Evolutionary conservation across 2,329 filamentous ascomycete genomes (phyloP).

Genomic region (Penicillium decumbens): DNA sequence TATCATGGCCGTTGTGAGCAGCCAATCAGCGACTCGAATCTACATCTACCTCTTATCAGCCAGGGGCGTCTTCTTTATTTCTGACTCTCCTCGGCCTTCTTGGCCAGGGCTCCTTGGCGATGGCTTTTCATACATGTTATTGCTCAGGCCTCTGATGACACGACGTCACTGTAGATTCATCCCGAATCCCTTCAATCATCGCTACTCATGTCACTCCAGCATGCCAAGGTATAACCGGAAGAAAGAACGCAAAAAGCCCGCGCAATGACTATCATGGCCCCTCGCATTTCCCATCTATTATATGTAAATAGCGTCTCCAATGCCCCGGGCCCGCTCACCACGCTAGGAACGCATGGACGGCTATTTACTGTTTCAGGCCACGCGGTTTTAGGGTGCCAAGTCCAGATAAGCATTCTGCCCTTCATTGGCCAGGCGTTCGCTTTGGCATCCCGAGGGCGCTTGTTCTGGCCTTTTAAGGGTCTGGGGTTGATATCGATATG

Average conservation of each 20-base stretch:
- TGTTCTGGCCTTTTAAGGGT: background rate
- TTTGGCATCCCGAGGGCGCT: conserved; percentile 21
- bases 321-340: conserved; percentile 2
- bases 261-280: conserved; percentile 1
- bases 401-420: conserved; percentile 23
- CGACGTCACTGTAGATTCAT: background rate
- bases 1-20: conserved; percentile 9
- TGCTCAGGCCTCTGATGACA: conserved; percentile 4
- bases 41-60: background rate
- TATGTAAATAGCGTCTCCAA: background rate
- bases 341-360: conserved; percentile 14
- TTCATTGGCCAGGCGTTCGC: conserved; percentile 19
- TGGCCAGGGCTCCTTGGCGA: background rate
- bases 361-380: conserved; percentile 2
- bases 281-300: conserved; percentile 1
- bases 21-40: conserved; percentile 15
- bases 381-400: conserved; percentile 11
- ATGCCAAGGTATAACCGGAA: background rate
- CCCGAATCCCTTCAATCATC: background rate
- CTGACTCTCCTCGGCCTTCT: background rate
- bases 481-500: conserved; percentile 7
- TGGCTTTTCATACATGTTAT: background rate
- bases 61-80: background rate
- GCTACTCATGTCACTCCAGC: background rate
- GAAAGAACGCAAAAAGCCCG: background rate